Percentiles rank a stretch among this genome's conserved stretches.
phyloP scores from a whole-genome alignment of 257 asterid genomes.

The Solanum pimpinellifolium region DNA sequence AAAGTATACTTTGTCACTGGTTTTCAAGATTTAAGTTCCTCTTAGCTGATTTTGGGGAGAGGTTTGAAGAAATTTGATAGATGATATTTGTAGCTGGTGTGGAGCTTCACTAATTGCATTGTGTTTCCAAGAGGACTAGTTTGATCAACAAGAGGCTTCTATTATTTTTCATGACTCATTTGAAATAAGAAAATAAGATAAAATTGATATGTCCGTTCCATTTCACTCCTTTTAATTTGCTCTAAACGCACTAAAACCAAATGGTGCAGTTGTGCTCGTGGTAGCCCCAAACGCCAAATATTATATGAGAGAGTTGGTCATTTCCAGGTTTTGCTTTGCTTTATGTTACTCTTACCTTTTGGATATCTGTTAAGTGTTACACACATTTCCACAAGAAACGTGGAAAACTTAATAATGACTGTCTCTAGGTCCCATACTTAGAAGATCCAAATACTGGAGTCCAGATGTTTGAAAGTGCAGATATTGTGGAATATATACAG shows the following conservation, averaged over 20 bases:
- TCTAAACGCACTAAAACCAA: background rate
- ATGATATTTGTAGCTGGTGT: background rate
- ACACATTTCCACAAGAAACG: background rate
- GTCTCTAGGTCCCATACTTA: constrained; percentile 68
- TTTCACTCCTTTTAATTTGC: background rate
- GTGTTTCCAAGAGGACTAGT: background rate
- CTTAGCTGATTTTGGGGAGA: background rate
- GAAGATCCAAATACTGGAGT: constrained; percentile 94
- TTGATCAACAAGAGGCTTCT: background rate
- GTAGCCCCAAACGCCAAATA: constrained; percentile 73
- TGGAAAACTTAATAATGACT: background rate
- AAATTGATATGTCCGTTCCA: background rate
- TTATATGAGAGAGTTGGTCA: constrained; percentile 66
- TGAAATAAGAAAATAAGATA: background rate
- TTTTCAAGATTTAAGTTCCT: background rate
- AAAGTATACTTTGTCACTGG: background rate
- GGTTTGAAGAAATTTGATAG: background rate
- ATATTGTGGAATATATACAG: constrained; percentile 64
- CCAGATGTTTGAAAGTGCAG: constrained; percentile 95
- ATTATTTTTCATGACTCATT: background rate
- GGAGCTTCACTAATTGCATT: background rate
- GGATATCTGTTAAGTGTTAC: background rate
- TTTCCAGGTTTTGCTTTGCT: constrained; percentile 45
- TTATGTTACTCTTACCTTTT: background rate
- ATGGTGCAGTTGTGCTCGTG: constrained; percentile 78